Conservation (phyloP, 352 stramenopile genomes). For the Globisporangium perplexum region DNA sequence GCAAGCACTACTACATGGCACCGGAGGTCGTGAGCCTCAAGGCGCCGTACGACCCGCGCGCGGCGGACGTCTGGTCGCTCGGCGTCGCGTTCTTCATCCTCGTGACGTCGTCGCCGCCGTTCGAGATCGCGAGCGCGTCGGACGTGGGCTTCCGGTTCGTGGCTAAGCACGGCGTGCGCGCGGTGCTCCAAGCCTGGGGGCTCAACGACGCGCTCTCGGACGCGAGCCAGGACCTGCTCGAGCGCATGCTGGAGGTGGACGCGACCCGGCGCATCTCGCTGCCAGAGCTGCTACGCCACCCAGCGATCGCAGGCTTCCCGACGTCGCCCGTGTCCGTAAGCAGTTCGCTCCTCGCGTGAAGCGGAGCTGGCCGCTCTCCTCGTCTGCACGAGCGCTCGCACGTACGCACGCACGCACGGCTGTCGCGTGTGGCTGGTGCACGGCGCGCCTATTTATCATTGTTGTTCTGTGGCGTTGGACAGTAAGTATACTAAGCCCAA, state of each 20-base stretch:
- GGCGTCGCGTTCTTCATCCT: slow-evolving; percentile 94
- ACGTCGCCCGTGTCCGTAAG: slow-evolving; percentile 9
- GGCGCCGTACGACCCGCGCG: slow-evolving; percentile 88
- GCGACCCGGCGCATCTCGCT: slow-evolving; percentile 50
- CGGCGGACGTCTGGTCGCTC: slow-evolving; percentile 91
- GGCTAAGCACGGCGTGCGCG: slow-evolving; percentile 57
- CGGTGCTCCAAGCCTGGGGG: slow-evolving; percentile 68
- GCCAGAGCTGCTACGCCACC: slow-evolving; percentile 56
- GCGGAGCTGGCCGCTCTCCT: not conserved
- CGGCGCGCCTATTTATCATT: slow-evolving; percentile 8
- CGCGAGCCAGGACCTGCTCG: slow-evolving; percentile 63
- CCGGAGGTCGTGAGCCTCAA: slow-evolving; percentile 84
- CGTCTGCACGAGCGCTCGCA: slow-evolving; percentile 1
- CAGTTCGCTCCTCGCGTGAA: slow-evolving; percentile 4
- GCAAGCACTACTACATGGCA: slow-evolving; percentile 97
- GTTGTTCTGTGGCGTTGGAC: not conserved
- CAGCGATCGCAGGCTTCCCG: slow-evolving; percentile 25
- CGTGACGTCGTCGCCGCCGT: slow-evolving; percentile 89
- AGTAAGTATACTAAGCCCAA: slow-evolving; percentile 3
- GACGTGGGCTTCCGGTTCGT: slow-evolving; percentile 89
- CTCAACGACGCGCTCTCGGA: slow-evolving; percentile 36
- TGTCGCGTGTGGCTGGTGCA: too few species aligned
- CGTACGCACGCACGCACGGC: too few species aligned
- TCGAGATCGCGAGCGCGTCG: slow-evolving; percentile 78
- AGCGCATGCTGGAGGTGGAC: slow-evolving; percentile 64